Base-by-base conservation (phyloP, 140 eudicot genomes). In the Senecio squalidus region DNA sequence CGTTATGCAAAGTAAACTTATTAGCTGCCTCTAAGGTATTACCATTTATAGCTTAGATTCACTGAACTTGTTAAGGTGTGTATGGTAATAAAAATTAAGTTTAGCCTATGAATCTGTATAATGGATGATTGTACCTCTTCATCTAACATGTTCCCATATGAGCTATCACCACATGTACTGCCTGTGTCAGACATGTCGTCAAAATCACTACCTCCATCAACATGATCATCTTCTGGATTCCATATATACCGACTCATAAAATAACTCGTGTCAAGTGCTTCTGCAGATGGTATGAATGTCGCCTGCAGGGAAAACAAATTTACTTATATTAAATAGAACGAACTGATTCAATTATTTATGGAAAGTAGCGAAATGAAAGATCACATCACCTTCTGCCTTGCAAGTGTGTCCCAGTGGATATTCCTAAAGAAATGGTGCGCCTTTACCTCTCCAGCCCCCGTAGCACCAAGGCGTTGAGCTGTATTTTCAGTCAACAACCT, bases 171-270 rank as follows among this genome's bases (percentile, higher is more conserved):
- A 21, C 85, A 78, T 13, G 66, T 82, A 58, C 98, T 84, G 74
- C 89, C 88, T 39, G 89, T 71, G 41, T 82, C 95, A 51, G 93
- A 78, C 84, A 84, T 60, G n/a, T 88, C 86, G 62, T 92, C 96
- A 49, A 77, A 82, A 73, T 92, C 98, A 43, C 98, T 92, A 30
- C 84, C 89, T 72, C 93, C 98, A 55, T 64, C 79, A 31, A 83
- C 80, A 41, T 84, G 85, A 44, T 87, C 98, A 27, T 84, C 94
- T 77, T 92, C 96, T 26, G 90, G 93, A 76, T 92, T 92, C 98
- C 98, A 92, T 5, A 92, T 78, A 70, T 92, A 84, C 50, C 98
- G 98, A 73, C 98, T 87, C 96, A 84, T 84, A 60, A 92, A 92
- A 75, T 92, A 92, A 71, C 89, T 79, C 4, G 98, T 87, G 80